These are phyloP conservation scores for Agarophyton chilense DNA, from an alignment of 23 red algal species.

Conservation along the genomic window DNA sequence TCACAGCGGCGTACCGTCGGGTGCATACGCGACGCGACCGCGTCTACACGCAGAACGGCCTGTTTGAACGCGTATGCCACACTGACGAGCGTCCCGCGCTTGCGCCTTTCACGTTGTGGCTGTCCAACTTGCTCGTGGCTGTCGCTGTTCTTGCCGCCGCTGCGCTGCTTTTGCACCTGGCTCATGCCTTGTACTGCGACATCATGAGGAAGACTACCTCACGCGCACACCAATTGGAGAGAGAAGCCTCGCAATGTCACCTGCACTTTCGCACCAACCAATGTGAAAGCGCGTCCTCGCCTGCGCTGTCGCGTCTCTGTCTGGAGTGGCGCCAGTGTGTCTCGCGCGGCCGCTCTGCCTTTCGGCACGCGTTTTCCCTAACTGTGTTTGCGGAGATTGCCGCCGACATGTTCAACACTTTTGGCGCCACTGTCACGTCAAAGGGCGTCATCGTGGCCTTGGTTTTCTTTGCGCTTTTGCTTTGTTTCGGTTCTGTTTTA, in stretches of 20 bases:
- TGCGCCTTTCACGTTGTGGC: neutral
- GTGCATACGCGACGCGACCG: slow-evolving; percentile 43
- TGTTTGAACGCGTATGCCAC: slow-evolving; percentile 9
- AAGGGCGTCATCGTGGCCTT: neutral
- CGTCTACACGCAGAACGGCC: slow-evolving; percentile 10
- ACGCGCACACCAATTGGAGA: neutral
- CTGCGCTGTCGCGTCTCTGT: slow-evolving; percentile 27
- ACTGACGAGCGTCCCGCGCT: neutral
- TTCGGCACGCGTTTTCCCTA: slow-evolving; percentile 12
- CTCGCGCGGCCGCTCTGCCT: neutral
- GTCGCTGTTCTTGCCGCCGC: neutral
- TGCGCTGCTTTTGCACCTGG: slow-evolving; percentile 1
- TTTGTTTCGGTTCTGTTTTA: neutral
- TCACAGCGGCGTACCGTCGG: slow-evolving; percentile 31
- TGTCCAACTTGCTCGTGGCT: neutral
- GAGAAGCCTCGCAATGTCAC: slow-evolving; percentile 14
- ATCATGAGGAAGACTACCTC: slow-evolving; percentile 29
- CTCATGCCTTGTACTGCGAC: slow-evolving; percentile 17
- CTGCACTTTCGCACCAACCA: neutral
- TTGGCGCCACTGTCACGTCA: slow-evolving; percentile 5
- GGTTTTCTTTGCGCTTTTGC: neutral
- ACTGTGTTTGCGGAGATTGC: slow-evolving; percentile 20
- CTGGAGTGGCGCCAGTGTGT: slow-evolving; percentile 36
- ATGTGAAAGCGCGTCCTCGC: neutral
- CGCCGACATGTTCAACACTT: slow-evolving; percentile 39